A percentile compares a stretch with the other conserved stretches of the same genome.
Evolutionary conservation across 2,329 filamentous ascomycete genomes (phyloP).

Genomic region (Aphanoascus verrucosus): DNA sequence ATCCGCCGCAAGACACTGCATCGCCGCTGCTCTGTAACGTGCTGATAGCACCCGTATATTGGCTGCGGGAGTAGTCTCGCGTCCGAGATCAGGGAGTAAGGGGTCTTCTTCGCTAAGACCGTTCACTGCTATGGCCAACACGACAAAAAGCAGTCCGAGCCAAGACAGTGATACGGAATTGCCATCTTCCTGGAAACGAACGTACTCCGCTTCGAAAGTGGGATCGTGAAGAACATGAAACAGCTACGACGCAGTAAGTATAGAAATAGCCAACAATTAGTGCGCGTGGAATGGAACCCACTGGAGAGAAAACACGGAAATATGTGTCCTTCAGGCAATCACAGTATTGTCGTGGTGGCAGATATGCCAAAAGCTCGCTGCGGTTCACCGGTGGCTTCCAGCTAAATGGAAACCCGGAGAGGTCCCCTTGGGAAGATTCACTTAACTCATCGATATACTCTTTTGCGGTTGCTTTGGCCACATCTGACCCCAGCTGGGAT

Average conservation of each 20-base stretch:
- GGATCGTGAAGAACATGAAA: conserved; percentile 36
- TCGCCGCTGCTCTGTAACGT: conserved; percentile 29
- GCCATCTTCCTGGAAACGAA: conserved; percentile 28
- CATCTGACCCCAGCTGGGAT: conserved; percentile 25
- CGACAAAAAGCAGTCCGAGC: conserved; percentile 32
- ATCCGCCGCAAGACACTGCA: conserved; percentile 33
- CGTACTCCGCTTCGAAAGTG: conserved; percentile 33
- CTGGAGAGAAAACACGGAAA: conserved; percentile 31
- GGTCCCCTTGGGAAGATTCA: conserved; percentile 25
- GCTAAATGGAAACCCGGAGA: conserved; percentile 26
- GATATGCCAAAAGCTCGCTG: conserved; percentile 24
- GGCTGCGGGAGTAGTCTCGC: conserved; percentile 27
- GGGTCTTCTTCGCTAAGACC: conserved; percentile 30
- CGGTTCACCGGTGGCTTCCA: conserved; percentile 21
- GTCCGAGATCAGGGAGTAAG: conserved; percentile 29
- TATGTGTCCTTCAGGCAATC: conserved; percentile 29
- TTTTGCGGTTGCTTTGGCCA: conserved; percentile 20
- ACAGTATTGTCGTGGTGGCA: conserved; percentile 30
- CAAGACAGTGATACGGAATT: conserved; percentile 29
- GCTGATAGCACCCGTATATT: conserved; percentile 30
- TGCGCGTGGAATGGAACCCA: conserved; percentile 17
- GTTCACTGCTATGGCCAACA: conserved; percentile 31
- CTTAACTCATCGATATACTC: conserved; percentile 22
- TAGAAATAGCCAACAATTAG: not conserved
- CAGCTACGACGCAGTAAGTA: conserved; percentile 17